Conservation (phyloP, 148 eudicot genomes). For the Pharnaceum exiguum region DNA sequence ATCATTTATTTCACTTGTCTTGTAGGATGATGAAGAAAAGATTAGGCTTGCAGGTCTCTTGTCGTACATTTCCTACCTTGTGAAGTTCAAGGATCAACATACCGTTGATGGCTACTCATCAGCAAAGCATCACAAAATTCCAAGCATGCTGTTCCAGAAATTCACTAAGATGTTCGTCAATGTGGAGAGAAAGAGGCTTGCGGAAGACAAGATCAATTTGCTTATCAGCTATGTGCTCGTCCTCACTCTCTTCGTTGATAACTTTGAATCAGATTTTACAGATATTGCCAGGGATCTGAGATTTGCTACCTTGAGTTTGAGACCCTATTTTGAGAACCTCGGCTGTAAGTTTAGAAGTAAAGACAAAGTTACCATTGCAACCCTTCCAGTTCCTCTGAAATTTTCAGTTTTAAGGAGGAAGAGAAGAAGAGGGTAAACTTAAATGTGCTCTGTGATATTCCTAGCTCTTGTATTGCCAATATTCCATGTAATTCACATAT, state of each 20-base stretch:
- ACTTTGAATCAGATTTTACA: constrained; percentile 45
- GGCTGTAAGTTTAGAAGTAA: constrained; percentile 64
- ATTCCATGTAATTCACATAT: no score
- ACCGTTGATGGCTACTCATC: constrained; percentile 43
- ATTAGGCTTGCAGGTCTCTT: constrained; percentile 53
- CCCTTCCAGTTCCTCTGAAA: constrained; percentile 65
- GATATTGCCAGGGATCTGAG: constrained; percentile 82
- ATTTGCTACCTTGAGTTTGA: constrained; percentile 33
- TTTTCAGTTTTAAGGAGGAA: constrained; percentile 38
- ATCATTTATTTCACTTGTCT: neutral
- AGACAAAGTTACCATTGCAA: constrained; percentile 29
- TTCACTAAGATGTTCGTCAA: constrained; percentile 56
- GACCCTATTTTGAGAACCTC: constrained; percentile 43
- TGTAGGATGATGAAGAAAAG: constrained; percentile 60
- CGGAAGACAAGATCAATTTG: constrained; percentile 56
- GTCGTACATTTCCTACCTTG: constrained; percentile 69
- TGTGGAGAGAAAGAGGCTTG: constrained; percentile 35
- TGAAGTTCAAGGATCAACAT: constrained; percentile 64
- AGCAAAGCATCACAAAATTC: constrained; percentile 52
- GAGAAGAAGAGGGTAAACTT: constrained; percentile 46
- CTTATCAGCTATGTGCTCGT: constrained; percentile 71
- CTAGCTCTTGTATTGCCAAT: no score
- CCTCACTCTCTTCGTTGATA: constrained; percentile 64
- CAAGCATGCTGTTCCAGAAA: constrained; percentile 56
- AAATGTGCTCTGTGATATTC: no score